Conservation (phyloP, 2,329 filamentous ascomycete genomes). For the Hypoxylon sp. region DNA sequence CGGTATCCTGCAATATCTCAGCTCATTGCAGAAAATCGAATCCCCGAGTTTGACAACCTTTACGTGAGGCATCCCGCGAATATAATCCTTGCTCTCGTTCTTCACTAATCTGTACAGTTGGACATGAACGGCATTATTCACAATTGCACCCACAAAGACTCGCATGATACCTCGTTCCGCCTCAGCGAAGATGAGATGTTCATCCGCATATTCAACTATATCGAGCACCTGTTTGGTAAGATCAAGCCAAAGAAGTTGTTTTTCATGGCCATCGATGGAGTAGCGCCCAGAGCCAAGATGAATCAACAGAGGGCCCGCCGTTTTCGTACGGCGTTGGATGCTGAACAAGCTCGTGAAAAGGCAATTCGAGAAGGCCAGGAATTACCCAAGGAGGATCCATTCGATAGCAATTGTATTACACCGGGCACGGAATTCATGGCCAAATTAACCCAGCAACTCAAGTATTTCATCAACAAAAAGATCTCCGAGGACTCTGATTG, state of each 20-base stretch:
- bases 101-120: conserved; percentile 65
- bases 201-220: conserved; percentile 99
- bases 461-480: conserved; percentile 99
- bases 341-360: conserved; percentile 90
- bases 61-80: conserved; percentile 71
- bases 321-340: conserved; percentile 94
- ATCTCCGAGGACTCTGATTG: conserved; percentile 96
- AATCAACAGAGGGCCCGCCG: conserved; percentile 97
- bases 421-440: conserved; percentile 99
- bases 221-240: conserved; percentile 97
- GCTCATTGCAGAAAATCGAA: conserved; percentile 97
- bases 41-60: conserved; percentile 98
- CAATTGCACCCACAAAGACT: conserved; percentile 98
- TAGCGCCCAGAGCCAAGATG: conserved; percentile 98
- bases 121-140: conserved; percentile 99
- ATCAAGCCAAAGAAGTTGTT: conserved; percentile 99
- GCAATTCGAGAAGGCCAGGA: conserved; percentile 90
- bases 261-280: conserved; percentile 99
- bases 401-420: conserved; percentile 99
- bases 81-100: conserved; percentile 37
- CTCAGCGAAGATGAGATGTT: conserved; percentile 99
- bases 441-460: conserved; percentile 91
- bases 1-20: conserved; percentile 98
- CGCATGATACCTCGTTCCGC: conserved; percentile 90
- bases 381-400: conserved; percentile 94